phyloP scores from a whole-genome alignment of 345 rosid genomes.

The Salix koriyanagi region DNA sequence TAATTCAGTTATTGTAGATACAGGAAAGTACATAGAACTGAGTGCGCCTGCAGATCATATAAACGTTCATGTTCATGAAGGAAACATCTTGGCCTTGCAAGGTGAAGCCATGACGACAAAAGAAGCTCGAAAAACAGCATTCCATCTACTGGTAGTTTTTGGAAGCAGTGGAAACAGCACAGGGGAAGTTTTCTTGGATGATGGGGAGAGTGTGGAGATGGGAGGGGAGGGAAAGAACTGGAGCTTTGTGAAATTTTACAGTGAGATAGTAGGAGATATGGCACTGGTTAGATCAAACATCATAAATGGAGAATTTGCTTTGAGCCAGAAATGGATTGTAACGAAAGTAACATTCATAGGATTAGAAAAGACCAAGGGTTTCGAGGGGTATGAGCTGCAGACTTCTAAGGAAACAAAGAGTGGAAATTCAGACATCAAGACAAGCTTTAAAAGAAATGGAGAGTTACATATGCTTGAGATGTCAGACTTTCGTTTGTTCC shows the following conservation, averaged over 20 bases:
- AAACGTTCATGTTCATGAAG: constrained; percentile 57
- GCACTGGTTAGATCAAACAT: constrained; percentile 39
- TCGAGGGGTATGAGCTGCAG: constrained; percentile 25
- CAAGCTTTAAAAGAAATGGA: constrained; percentile 9
- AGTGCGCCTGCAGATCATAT: constrained; percentile 47
- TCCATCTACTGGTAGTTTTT: constrained; percentile 44
- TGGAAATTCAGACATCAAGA: constrained; percentile 1
- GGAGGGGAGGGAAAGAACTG: constrained; percentile 50
- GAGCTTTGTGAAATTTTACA: constrained; percentile 47
- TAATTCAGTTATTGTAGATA: constrained; percentile 20
- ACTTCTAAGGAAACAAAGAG: constrained; percentile 12
- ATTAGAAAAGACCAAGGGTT: constrained; percentile 19
- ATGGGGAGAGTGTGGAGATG: constrained; percentile 53
- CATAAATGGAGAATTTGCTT: constrained; percentile 44
- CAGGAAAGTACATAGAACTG: constrained; percentile 39
- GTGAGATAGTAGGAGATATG: constrained; percentile 17
- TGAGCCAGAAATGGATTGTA: constrained; percentile 43
- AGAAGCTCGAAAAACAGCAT: constrained; percentile 48
- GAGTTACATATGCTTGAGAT: constrained; percentile 33
- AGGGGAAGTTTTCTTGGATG: constrained; percentile 62
- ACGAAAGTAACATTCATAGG: constrained; percentile 53
- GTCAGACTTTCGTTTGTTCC: neutral
- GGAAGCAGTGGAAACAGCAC: constrained; percentile 33
- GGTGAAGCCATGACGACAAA: constrained; percentile 56
- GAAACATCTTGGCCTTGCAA: constrained; percentile 68